Evolutionary conservation across 73 alveolate species (phyloP), one percentile per base, ranked within the genome.

Genomic region (Paramecium octaurelia): DNA sequence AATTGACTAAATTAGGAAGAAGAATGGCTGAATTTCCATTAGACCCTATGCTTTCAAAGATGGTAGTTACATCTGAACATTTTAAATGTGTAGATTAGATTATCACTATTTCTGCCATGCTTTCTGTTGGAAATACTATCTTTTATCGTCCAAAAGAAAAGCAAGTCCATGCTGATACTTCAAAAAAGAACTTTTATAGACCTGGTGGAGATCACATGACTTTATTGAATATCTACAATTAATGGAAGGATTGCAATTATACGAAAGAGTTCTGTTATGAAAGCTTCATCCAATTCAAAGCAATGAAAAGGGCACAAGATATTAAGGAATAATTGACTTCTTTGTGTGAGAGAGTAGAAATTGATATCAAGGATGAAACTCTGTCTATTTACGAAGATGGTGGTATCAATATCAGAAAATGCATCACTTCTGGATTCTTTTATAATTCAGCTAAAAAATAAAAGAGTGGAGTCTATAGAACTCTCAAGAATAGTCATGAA

Each of bases 1-100:
- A 97, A 21, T 95, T 99, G 20, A 99, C 99, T 2, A 98, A 99
- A 94, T 92, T 98, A 24, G 99, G 99, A 16, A 91, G 99, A 60
- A 97, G 99, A 85, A 99, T 99, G 99, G 99, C 99, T 44, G 99
- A 98, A 96, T 99, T 98, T 86, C 99, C 99, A 18, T 91, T 99
- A 58, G 99, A 98, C 80, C 99, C 99, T 24, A 96, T 96, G 97
- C 96, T 96, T 31, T 95, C 99, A 8, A 98, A 97, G 95, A 89
- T 96, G 85, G 69, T 98, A 31, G 86, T 98, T 43, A 90, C 96
- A 92, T 94, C 99, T 8, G 99, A 97, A 57, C 92, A 98, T 92
- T 99, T 95, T 96, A 95, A 95, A 92, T 98, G 99, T 91, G 97
- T 98, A 27, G 99, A 99, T 89, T 97, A 98, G 83, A 97, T 98